A percentile compares a stretch with the other conserved stretches of the same genome.
Conservation (phyloP, 1,284 basidiomycete species). For the Cystobasidium pallidum region DNA sequence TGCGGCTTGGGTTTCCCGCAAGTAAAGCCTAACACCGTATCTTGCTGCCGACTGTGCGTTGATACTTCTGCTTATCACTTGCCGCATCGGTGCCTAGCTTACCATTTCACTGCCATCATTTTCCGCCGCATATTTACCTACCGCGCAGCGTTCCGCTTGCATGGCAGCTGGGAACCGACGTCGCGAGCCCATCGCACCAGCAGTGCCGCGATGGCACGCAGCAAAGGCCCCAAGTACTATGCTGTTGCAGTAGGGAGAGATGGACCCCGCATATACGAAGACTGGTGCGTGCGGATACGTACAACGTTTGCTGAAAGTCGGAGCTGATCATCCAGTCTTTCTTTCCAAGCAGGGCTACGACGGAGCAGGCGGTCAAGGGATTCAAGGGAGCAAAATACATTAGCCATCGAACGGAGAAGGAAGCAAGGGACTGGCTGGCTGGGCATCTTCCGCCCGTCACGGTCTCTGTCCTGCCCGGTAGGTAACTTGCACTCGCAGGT, state of each 20-base stretch:
- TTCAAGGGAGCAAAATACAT: constrained; percentile 4
- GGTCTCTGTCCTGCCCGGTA: not conserved
- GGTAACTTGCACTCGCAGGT: not conserved
- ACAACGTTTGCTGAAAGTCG: not conserved
- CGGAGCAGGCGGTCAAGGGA: constrained; percentile 15
- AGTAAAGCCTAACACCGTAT: too few relatives aligned
- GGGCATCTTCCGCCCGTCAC: not conserved
- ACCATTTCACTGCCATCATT: not conserved
- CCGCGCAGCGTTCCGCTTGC: not conserved
- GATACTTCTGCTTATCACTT: not conserved
- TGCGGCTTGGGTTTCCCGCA: too few relatives aligned
- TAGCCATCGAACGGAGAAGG: not conserved
- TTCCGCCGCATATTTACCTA: not conserved
- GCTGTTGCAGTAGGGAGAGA: constrained; percentile 32
- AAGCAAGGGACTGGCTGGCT: constrained; percentile 22
- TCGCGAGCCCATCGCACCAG: not conserved
- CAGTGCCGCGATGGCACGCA: constrained; percentile 11
- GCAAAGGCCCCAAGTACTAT: constrained; percentile 25
- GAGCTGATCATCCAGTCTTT: not conserved
- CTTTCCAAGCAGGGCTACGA: constrained; percentile 23
- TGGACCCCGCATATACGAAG: constrained; percentile 18
- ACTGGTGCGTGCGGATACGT: constrained; percentile 5
- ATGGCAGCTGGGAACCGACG: not conserved
- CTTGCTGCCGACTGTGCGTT: too few relatives aligned
- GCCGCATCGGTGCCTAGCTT: not conserved